Conservation (phyloP, 1,284 basidiomycete genomes). For the Cryptococcus sp. region DNA sequence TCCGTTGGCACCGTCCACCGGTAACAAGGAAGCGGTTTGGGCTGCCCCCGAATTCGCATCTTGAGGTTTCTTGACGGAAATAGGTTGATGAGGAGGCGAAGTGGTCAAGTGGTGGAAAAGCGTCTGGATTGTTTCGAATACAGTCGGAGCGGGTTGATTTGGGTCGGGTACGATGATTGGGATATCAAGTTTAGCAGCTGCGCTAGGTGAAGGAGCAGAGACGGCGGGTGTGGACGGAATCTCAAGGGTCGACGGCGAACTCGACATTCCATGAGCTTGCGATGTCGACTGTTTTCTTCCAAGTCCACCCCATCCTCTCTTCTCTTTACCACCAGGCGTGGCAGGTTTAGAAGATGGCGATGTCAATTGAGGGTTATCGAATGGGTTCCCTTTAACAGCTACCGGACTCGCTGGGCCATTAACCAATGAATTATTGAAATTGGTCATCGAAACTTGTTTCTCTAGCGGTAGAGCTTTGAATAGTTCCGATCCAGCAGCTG, state of each 20-base stretch:
- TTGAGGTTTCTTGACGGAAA: constrained; percentile 29
- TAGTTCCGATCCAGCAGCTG: constrained; percentile 10
- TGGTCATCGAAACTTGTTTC: not conserved
- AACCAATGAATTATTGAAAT: not conserved
- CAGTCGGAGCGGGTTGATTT: constrained; percentile 62
- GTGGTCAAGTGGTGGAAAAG: constrained; percentile 71
- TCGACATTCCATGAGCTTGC: constrained; percentile 7
- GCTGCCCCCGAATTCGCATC: constrained; percentile 15
- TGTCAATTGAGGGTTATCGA: constrained; percentile 20
- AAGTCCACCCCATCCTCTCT: constrained; percentile 17
- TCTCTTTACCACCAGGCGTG: constrained; percentile 14
- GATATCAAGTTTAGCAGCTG: constrained; percentile 19
- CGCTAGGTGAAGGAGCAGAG: constrained; percentile 10
- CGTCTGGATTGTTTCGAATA: constrained; percentile 84
- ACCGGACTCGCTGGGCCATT: constrained; percentile 15
- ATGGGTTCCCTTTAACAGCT: constrained; percentile 21
- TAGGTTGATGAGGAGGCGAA: constrained; percentile 43
- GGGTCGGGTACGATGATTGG: constrained; percentile 50
- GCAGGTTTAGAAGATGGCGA: constrained; percentile 9
- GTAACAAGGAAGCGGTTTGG: constrained; percentile 32
- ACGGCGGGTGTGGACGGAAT: constrained; percentile 18
- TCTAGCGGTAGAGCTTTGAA: not conserved
- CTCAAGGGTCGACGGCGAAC: not conserved
- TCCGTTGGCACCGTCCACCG: constrained; percentile 9
- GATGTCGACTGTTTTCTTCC: constrained; percentile 9